Evolutionary conservation across 106 monocot species (phyloP), one percentile per base, ranked within the genome.

Genomic region (Dioscorea zingiberensis): DNA sequence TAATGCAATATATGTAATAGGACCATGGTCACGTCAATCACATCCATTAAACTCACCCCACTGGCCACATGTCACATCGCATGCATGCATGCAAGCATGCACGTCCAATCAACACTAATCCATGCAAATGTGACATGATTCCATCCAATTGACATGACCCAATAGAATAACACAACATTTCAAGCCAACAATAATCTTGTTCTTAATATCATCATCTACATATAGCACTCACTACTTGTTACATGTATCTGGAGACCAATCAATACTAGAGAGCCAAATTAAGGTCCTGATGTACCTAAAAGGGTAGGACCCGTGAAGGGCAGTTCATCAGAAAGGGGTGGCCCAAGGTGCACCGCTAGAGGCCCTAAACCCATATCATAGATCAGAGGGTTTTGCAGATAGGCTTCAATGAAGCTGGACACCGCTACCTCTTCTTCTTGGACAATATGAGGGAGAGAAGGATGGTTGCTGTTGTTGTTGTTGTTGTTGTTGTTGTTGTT

Each of bases 361-460:
- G 54, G 62, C 7, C 59, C 38, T 58, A 66, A 45, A 51, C 64
- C 68, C 81, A 60, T 68, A 45, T 78, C 81, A 60, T 72, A 71
- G 55, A 72, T 13, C 32, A 81, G 48, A 46, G 77, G 74, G 70
- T 62, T 74, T 25, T 74, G 81, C 24, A 74, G 56, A 65, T 78
- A 74, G 7, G 54, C 23, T 2, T 83, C 83, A 8, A 80, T 21
- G 83, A 73, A 87, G 54, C 26, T 72, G 19, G 59, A 32, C 48
- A 29, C 21, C 8, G 46, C 51, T 23, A 67, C 78, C 26, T 64
- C 74, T 25, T 27, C 30, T 44, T 38, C 25, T 69, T 56, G 63
- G 63, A 17, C 53, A 68, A 67, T 13, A 51, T 48, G 19, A 49
- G 49, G 59, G 68, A 59, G 27, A 54, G 51, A 69, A 70, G 32